These are phyloP conservation scores for Aureobasidium musti DNA, from an alignment of 2,329 filamentous ascomycete species.

Conservation along the genomic window DNA sequence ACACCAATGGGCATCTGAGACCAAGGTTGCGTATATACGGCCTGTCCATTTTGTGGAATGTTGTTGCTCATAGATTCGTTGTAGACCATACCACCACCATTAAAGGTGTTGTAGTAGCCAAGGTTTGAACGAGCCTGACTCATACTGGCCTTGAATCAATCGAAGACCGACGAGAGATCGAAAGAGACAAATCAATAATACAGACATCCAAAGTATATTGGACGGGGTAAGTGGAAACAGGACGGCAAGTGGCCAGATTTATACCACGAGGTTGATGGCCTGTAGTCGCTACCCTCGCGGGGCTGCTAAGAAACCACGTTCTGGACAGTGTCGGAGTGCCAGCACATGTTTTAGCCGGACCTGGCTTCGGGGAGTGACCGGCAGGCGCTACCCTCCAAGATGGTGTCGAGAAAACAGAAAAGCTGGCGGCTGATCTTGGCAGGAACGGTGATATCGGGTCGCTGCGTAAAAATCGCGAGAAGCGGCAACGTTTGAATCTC, in stretches of 20 bases:
- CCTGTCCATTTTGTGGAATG: not conserved
- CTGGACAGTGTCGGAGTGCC: constrained; percentile 10
- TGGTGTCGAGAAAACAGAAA: constrained; percentile 21
- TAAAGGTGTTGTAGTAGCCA: constrained; percentile 14
- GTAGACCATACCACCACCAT: not conserved
- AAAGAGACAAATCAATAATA: not conserved
- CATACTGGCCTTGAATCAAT: constrained; percentile 11
- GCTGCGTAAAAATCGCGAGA: constrained; percentile 21
- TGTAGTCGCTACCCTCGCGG: constrained; percentile 10
- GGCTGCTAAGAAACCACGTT: not conserved
- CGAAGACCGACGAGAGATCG: constrained; percentile 21
- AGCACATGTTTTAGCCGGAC: constrained; percentile 27
- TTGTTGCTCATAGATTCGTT: not conserved
- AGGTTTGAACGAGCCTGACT: constrained; percentile 21
- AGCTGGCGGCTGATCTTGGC: constrained; percentile 25
- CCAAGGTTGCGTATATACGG: not conserved
- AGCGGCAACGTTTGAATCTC: constrained; percentile 10
- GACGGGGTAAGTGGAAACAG: not conserved
- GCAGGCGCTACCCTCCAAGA: constrained; percentile 22
- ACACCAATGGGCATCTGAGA: not conserved
- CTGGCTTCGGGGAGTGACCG: constrained; percentile 20
- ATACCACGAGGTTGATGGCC: not conserved
- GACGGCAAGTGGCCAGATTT: not conserved
- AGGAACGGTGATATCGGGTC: constrained; percentile 24
- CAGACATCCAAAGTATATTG: constrained; percentile 24